Conservation (phyloP, 768 basidiomycete genomes). For the Macrocybe gigantea region DNA sequence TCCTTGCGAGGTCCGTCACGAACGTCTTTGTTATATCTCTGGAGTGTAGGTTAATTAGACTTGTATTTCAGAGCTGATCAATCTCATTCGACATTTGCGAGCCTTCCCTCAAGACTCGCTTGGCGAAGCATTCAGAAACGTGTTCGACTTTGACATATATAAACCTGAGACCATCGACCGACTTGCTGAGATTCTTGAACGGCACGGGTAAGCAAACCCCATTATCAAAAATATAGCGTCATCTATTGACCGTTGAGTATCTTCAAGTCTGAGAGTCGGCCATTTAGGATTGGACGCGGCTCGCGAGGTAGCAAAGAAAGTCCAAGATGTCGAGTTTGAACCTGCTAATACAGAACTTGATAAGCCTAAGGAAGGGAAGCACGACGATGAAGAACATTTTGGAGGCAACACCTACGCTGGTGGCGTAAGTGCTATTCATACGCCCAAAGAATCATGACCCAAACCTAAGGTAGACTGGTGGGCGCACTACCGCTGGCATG, state of each 20-base stretch:
- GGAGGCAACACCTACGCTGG: slow-evolving; percentile 66
- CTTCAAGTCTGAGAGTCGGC: slow-evolving; percentile 41
- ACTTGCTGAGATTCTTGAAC: slow-evolving; percentile 49
- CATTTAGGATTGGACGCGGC: slow-evolving; percentile 52
- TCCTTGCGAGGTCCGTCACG: slow-evolving; percentile 50
- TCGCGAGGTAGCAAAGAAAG: slow-evolving; percentile 45
- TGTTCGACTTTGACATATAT: slow-evolving; percentile 69
- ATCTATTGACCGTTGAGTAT: not conserved
- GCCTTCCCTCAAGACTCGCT: slow-evolving; percentile 53
- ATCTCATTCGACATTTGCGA: slow-evolving; percentile 57
- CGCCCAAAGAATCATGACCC: not conserved
- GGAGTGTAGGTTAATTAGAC: not conserved
- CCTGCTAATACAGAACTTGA: slow-evolving; percentile 45
- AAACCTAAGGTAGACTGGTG: slow-evolving; percentile 42
- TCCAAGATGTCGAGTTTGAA: slow-evolving; percentile 52
- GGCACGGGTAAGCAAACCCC: slow-evolving; percentile 43
- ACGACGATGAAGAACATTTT: slow-evolving; percentile 55
- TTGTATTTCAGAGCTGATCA: slow-evolving; percentile 48
- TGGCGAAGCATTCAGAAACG: slow-evolving; percentile 54
- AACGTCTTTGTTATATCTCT: not conserved
- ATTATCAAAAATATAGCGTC: not conserved
- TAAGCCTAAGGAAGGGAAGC: slow-evolving; percentile 56
- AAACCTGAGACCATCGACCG: slow-evolving; percentile 60
- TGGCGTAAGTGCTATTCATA: slow-evolving; percentile 34
- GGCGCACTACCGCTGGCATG: slow-evolving; percentile 59